These are phyloP conservation scores for Sphagnum tenellum DNA, from an alignment of 225 moss, liverwort and hornwort species.

Conservation along the genomic window DNA sequence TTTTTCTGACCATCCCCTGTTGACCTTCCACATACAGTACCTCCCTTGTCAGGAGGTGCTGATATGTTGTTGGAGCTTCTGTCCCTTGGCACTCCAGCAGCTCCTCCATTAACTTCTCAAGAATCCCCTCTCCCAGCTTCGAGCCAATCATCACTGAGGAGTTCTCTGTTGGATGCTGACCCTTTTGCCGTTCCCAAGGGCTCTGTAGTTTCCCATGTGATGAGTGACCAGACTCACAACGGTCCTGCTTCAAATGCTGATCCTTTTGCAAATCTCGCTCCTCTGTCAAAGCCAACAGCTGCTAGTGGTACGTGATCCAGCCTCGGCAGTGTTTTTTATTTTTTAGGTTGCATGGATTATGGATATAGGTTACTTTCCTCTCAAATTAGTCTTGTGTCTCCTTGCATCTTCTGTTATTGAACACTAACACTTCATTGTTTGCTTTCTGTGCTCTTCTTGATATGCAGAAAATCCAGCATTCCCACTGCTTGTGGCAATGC, in stretches of 20 bases:
- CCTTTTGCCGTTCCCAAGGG: conserved; percentile 12
- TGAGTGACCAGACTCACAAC: conserved; percentile 5
- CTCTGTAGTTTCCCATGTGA: too few species aligned
- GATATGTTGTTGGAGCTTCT: conserved; percentile 41
- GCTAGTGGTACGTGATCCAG: conserved; percentile 12
- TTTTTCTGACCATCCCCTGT: too few species aligned
- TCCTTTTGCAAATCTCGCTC: conserved; percentile 37
- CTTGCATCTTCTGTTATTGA: too few species aligned
- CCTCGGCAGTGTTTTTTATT: conserved; percentile 2
- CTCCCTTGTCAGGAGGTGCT: conserved; percentile 38
- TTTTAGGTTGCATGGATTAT: background rate
- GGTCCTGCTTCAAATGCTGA: conserved; percentile 25
- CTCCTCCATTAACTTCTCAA: conserved; percentile 11
- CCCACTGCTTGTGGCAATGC: conserved; percentile 59
- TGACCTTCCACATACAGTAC: conserved; percentile 6
- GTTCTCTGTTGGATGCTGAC: conserved; percentile 26
- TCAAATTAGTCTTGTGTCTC: too few species aligned
- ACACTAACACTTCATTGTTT: too few species aligned
- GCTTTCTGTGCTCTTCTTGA: too few species aligned
- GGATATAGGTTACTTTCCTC: background rate
- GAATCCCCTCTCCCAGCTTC: conserved; percentile 2
- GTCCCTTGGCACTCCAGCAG: conserved; percentile 35
- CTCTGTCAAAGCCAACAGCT: conserved; percentile 16
- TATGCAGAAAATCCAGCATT: conserved; percentile 23
- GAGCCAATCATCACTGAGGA: conserved; percentile 13